These are phyloP conservation scores for Echium plantagineum DNA, from an alignment of 257 asterid genomes.

Conservation along the genomic window DNA sequence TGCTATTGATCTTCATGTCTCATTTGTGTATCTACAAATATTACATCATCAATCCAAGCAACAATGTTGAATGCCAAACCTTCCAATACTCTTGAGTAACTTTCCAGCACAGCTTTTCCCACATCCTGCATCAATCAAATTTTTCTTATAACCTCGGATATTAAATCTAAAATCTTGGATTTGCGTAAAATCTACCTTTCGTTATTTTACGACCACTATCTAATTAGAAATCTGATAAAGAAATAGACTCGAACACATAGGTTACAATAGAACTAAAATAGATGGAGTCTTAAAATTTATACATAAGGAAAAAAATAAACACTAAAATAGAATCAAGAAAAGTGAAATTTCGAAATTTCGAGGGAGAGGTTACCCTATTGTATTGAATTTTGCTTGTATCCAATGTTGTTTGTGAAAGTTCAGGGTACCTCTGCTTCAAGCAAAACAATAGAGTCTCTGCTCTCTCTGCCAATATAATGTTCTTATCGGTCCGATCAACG, in stretches of 20 bases:
- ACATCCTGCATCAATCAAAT: slow-evolving; percentile 49
- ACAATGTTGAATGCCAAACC: slow-evolving; percentile 76
- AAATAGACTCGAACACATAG: no score
- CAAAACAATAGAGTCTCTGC: slow-evolving; percentile 61
- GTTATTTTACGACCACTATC: no score
- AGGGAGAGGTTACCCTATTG: slow-evolving; percentile 42
- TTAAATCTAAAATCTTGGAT: no score
- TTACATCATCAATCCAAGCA: slow-evolving; percentile 79
- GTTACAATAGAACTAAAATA: no score
- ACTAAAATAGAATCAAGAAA: background rate
- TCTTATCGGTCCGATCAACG: slow-evolving; percentile 59
- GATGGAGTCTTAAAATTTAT: no score
- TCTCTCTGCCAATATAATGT: slow-evolving; percentile 52
- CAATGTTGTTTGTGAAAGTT: slow-evolving; percentile 76
- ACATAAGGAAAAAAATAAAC: background rate
- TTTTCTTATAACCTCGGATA: no score
- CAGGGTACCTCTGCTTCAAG: slow-evolving; percentile 74
- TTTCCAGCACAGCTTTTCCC: slow-evolving; percentile 83
- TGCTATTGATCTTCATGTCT: slow-evolving; percentile 33
- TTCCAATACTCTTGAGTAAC: slow-evolving; percentile 88
- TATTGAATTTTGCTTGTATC: slow-evolving; percentile 76
- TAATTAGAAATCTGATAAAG: no score
- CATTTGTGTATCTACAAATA: slow-evolving; percentile 55
- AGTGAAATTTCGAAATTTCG: background rate
- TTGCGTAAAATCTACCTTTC: no score